A percentile compares a stretch with the other conserved stretches of the same genome.
phyloP scores from a whole-genome alignment of 2,329 filamentous ascomycete species.

The Dothideomycetes sp. region DNA sequence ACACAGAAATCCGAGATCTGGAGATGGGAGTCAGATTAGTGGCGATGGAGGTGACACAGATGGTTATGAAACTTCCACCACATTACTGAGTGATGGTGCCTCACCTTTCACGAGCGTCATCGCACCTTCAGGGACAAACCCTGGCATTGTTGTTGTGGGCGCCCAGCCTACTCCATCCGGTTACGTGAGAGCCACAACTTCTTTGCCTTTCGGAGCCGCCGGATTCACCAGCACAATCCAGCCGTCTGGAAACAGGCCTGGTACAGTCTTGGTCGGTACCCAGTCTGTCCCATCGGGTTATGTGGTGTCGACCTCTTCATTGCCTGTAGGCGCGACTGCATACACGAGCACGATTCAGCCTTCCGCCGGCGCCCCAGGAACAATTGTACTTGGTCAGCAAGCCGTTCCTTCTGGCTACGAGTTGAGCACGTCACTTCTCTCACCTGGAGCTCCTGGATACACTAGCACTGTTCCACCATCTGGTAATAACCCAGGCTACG shows the following conservation, averaged over 20 bases:
- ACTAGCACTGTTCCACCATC: background rate
- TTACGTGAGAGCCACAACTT: background rate
- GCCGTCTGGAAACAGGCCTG: background rate
- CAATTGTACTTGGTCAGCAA: background rate
- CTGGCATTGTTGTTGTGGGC: background rate
- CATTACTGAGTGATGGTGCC: background rate
- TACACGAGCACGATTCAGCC: background rate
- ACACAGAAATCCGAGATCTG: background rate
- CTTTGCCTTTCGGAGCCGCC: background rate
- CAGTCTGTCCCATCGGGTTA: background rate
- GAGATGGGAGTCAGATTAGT: background rate
- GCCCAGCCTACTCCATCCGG: background rate
- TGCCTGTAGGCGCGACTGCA: background rate
- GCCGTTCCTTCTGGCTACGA: too few relatives aligned
- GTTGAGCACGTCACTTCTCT: too few relatives aligned
- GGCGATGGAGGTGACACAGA: background rate
- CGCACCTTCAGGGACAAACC: background rate
- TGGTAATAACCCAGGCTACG: background rate
- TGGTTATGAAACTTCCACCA: background rate
- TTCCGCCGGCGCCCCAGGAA: background rate
- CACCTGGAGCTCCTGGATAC: background rate
- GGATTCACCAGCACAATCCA: conserved; percentile 4
- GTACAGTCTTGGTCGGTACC: background rate
- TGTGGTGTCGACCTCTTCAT: background rate
- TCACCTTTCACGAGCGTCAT: background rate